A percentile compares a stretch with the other conserved stretches of the same genome.
phyloP scores from a whole-genome alignment of 352 stramenopile genomes.

The Globisporangium cystogenes region DNA sequence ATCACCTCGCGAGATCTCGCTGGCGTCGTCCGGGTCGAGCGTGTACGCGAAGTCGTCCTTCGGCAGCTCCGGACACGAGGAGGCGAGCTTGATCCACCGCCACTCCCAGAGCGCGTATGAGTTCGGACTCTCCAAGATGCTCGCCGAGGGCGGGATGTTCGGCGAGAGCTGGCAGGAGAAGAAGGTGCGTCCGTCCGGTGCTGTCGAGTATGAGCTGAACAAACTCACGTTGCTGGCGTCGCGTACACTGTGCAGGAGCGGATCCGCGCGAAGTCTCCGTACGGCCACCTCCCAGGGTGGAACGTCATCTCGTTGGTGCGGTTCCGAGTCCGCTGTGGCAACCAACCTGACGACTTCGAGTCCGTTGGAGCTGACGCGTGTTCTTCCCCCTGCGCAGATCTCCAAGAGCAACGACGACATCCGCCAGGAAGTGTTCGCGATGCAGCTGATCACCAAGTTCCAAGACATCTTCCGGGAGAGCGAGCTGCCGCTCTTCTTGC shows the following conservation, averaged over 20 bases:
- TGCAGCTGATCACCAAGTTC: conserved; percentile 94
- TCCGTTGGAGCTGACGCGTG: background rate
- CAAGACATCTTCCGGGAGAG: conserved; percentile 89
- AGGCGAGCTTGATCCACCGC: conserved; percentile 38
- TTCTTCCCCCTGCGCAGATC: conserved; percentile 55
- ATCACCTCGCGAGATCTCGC: background rate
- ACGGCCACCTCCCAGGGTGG: conserved; percentile 85
- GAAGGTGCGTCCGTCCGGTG: conserved; percentile 36
- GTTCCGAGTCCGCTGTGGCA: background rate
- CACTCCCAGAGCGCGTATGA: conserved; percentile 66
- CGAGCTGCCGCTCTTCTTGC: conserved; percentile 91
- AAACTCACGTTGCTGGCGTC: background rate
- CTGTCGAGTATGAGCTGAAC: background rate
- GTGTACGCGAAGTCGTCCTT: background rate
- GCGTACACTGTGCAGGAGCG: conserved; percentile 41
- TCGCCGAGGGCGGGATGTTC: conserved; percentile 66
- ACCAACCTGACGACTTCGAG: too few relatives aligned
- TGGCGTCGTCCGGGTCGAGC: conserved; percentile 4
- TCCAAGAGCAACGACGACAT: conserved; percentile 97
- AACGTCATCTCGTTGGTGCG: conserved; percentile 89
- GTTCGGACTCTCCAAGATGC: conserved; percentile 53
- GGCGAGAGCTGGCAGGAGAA: conserved; percentile 95
- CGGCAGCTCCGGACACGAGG: conserved; percentile 13
- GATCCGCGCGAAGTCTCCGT: conserved; percentile 81
- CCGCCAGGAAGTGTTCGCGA: conserved; percentile 94